A percentile compares a stretch with the other conserved stretches of the same genome.
These are phyloP conservation scores for Chlorella sp. DNA, from an alignment of 139 green algal species.

Conservation along the genomic window DNA sequence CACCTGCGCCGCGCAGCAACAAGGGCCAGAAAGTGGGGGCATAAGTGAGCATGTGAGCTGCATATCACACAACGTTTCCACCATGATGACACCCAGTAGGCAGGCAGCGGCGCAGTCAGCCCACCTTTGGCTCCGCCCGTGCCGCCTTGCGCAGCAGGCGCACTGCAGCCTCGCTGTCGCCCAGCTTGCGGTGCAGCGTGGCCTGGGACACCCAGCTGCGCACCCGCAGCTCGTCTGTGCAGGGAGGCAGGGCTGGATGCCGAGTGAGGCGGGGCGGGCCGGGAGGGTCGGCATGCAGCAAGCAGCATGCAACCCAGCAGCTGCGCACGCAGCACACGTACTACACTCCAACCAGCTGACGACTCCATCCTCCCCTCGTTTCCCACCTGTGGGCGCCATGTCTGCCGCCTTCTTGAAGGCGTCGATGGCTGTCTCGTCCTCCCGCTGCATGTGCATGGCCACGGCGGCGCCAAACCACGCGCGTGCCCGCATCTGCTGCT, in stretches of 20 bases:
- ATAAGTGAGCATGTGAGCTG: too few species aligned
- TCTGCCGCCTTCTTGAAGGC: slow-evolving; percentile 29
- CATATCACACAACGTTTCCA: too few species aligned
- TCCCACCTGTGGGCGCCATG: slow-evolving; percentile 1
- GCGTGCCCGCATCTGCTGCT: slow-evolving; percentile 13
- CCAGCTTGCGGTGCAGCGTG: slow-evolving; percentile 30
- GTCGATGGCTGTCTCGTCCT: slow-evolving; percentile 42
- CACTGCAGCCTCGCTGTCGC: background rate
- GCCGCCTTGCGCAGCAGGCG: slow-evolving; percentile 28
- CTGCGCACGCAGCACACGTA: background rate
- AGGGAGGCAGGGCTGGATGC: background rate
- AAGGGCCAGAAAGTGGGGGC: too few species aligned
- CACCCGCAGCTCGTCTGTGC: slow-evolving; percentile 24
- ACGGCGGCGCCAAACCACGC: slow-evolving; percentile 48
- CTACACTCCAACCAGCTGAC: too few species aligned
- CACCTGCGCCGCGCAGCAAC: too few species aligned
- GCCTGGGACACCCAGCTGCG: slow-evolving; percentile 38
- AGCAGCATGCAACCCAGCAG: background rate
- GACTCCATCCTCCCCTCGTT: too few species aligned
- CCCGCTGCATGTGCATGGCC: slow-evolving; percentile 41
- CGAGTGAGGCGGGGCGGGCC: too few species aligned
- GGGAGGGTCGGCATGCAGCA: background rate
- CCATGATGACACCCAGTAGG: too few species aligned
- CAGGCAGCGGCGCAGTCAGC: too few species aligned
- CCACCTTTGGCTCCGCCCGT: slow-evolving; percentile 22